Percentiles rank a stretch among this genome's conserved stretches.
phyloP scores from a whole-genome alignment of 805 yeast species.

The Spathaspora sp. region DNA sequence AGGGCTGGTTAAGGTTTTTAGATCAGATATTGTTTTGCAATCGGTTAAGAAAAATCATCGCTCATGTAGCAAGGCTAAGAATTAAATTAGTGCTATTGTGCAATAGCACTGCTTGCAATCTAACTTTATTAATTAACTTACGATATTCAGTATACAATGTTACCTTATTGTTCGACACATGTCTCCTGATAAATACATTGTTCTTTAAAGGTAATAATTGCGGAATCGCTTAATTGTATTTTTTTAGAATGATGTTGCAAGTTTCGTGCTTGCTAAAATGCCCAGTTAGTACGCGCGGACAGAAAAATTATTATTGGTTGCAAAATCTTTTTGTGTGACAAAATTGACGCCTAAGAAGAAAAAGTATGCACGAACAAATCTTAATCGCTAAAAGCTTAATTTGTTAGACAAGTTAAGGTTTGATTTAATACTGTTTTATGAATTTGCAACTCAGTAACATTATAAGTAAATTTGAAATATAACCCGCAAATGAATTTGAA shows the following conservation, averaged over 20 bases:
- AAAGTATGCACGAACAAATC: neutral
- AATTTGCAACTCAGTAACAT: too few relatives aligned
- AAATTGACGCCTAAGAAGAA: neutral
- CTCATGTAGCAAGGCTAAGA: neutral
- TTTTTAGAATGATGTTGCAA: neutral
- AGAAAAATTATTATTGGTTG: neutral
- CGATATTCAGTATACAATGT: neutral
- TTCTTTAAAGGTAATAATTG: neutral
- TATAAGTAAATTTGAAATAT: too few relatives aligned
- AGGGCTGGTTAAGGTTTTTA: neutral
- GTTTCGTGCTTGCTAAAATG: neutral
- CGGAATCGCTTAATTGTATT: neutral
- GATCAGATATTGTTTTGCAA: neutral
- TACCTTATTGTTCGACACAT: neutral
- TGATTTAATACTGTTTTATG: too few relatives aligned
- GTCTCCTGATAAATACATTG: neutral
- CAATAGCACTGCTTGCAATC: neutral
- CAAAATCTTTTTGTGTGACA: neutral
- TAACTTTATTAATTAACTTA: neutral
- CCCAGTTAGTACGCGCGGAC: neutral
- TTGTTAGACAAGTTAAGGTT: too few relatives aligned
- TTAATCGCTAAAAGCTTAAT: neutral
- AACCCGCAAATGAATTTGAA: too few relatives aligned
- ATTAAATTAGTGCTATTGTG: neutral
- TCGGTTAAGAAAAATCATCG: neutral